A percentile compares a stretch with the other conserved stretches of the same genome.
These are phyloP conservation scores for Neocallimastix lanati DNA, from an alignment of 192 early-diverging fungal species.

Conservation along the genomic window DNA sequence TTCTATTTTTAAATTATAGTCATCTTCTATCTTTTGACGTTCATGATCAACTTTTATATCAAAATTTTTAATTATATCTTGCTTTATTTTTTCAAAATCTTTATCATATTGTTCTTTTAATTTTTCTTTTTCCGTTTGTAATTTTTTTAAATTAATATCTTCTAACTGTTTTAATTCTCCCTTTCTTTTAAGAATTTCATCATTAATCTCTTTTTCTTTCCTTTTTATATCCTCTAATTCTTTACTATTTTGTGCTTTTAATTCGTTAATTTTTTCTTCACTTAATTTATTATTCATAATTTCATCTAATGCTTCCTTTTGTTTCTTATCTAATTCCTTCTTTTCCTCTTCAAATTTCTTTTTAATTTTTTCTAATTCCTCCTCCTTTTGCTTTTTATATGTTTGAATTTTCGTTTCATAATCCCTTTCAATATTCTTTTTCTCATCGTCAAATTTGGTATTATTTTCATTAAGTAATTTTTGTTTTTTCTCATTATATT, in stretches of 20 bases:
- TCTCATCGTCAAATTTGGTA: not conserved
- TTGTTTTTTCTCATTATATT: not conserved
- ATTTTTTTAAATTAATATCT: constrained; percentile 2
- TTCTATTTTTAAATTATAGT: not conserved
- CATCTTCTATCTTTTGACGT: not conserved
- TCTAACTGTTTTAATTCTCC: not conserved
- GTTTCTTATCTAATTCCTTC: not conserved
- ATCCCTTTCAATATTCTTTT: not conserved
- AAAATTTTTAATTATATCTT: constrained; percentile 1
- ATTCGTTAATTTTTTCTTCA: constrained; percentile 2
- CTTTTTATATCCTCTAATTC: constrained; percentile 4
- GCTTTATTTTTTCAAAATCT: constrained; percentile 5
- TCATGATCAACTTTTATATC: not conserved
- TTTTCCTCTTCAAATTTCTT: not conserved
- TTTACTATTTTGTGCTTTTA: not conserved
- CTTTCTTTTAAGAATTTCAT: not conserved
- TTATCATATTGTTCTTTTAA: not conserved
- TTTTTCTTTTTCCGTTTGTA: constrained; percentile 1
- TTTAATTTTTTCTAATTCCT: not conserved
- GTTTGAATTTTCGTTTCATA: not conserved
- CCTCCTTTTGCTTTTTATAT: not conserved
- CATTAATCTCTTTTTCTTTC: constrained; percentile 1
- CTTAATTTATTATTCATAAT: not conserved
- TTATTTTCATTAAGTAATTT: not conserved
- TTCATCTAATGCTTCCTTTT: not conserved